Evolutionary conservation across 345 rosid species (phyloP).

Genomic region (Toxicodendron radicans): DNA sequence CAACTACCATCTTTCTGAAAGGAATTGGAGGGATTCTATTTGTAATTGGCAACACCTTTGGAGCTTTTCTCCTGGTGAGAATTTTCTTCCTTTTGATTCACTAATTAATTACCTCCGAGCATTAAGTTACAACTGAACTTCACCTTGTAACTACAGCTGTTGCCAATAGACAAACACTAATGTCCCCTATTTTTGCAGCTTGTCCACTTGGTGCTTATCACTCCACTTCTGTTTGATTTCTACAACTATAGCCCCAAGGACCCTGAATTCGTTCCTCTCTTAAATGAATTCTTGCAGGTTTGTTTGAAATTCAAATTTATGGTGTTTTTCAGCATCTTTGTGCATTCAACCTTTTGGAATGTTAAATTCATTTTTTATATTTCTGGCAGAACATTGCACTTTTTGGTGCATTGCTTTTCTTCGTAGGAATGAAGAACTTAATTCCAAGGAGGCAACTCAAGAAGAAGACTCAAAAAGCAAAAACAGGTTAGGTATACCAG

Average conservation of each 20-base stretch:
- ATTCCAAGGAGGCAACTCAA: constrained; percentile 57
- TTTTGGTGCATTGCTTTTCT: constrained; percentile 86
- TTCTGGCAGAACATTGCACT: constrained; percentile 68
- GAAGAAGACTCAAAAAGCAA: constrained; percentile 60
- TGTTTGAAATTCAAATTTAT: neutral
- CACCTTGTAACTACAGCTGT: neutral
- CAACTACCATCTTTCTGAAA: constrained; percentile 43
- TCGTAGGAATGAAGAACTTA: constrained; percentile 81
- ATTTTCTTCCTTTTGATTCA: constrained; percentile 21
- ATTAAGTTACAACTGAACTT: neutral
- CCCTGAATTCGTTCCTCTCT: constrained; percentile 42
- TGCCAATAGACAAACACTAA: neutral
- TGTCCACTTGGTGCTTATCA: constrained; percentile 50
- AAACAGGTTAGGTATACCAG: constrained; percentile 41
- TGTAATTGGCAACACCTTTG: constrained; percentile 66
- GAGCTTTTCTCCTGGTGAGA: constrained; percentile 80
- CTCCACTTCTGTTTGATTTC: constrained; percentile 84
- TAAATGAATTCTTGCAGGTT: constrained; percentile 73
- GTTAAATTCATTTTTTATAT: neutral
- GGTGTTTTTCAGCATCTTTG: neutral
- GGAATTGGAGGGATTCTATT: constrained; percentile 81
- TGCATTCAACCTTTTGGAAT: neutral
- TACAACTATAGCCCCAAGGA: constrained; percentile 60
- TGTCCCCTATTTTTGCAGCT: constrained; percentile 44
- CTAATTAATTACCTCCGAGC: neutral